Evolutionary conservation across 108 stramenopile species (phyloP), one percentile per base, ranked within the genome.

Genomic region (Skeletonema menzelii): DNA sequence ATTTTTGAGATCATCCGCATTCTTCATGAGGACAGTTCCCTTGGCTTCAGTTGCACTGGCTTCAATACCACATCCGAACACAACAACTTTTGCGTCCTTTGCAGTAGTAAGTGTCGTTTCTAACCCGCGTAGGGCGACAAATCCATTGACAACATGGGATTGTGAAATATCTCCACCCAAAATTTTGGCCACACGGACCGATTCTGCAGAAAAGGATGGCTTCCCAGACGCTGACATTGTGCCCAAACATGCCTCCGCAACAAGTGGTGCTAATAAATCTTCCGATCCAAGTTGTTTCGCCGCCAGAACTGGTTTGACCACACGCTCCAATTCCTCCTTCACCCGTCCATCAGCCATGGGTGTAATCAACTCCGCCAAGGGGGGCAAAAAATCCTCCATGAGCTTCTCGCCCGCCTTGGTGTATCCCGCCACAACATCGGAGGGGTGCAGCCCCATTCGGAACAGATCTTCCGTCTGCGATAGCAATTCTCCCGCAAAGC

Each of bases 11-110:
- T 99, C 98, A 63, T 98, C 99, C 14, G 98, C 99, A 61, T 72
- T 97, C 85, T 97, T 97, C 85, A 99, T 96, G 62, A 98, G 82
- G 56, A 99, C 98, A n/a, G 99, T 99, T 56, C 99, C 98, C 91
- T 99, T 99, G 69, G 99, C 96, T 85, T 99, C 99, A 5, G 99
- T 98, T 37, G 83, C 69, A 47, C 87, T 82, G 8, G 97, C 97
- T 85, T 99, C 99, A 27, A 99, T 78, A 11, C 96, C 98, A 62
- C 92, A 93, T n/a, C 90, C 96, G 83, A 96, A 99, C 20, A 99
- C 97, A 5, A 86, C 91, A 61, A 98, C 89, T 72, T 97, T 97
- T 27, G 94, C 95, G 59, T 98, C 83, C 62, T 79, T 66, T 40
- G 80, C 91, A 8, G 84, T 74, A 42, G 87, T 95, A 12, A 92